Evolutionary conservation across 2,329 filamentous ascomycete species (phyloP).

Genomic region (Sclerotinia subarctica): DNA sequence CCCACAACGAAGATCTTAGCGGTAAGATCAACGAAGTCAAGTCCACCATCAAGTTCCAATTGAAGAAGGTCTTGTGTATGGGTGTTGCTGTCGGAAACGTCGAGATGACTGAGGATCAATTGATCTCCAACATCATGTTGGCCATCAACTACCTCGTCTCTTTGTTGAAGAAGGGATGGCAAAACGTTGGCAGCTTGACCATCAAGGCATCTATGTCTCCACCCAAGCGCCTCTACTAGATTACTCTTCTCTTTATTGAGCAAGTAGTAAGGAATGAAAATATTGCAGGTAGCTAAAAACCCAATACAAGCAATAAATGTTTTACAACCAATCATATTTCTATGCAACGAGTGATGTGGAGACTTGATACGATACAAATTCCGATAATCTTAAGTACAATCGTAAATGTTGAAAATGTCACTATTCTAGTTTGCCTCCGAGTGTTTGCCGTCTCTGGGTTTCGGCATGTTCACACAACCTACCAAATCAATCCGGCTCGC

Average conservation of each 20-base stretch:
- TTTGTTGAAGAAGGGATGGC: slow-evolving; percentile 99
- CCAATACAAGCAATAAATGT: slow-evolving; percentile 26
- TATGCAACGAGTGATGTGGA: neutral
- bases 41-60: slow-evolving; percentile 99
- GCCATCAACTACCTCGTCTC: slow-evolving; percentile 99
- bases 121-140: slow-evolving; percentile 98
- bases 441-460: neutral
- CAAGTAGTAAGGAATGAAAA: slow-evolving; percentile 26
- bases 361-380: neutral
- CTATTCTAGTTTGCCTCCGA: neutral
- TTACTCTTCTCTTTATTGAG: slow-evolving; percentile 36
- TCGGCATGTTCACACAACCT: neutral
- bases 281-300: slow-evolving; percentile 33
- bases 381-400: neutral
- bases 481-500: neutral
- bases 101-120: slow-evolving; percentile 92
- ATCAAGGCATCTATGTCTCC: slow-evolving; percentile 99
- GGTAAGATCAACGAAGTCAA: slow-evolving; percentile 99
- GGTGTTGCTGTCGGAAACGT: slow-evolving; percentile 99
- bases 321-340: neutral
- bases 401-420: neutral
- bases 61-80: slow-evolving; percentile 99
- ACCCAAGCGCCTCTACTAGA: slow-evolving; percentile 94
- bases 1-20: slow-evolving; percentile 89
- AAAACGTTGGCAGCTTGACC: slow-evolving; percentile 99